phyloP scores from a whole-genome alignment of 1,284 basidiomycete species.

The Microbotryum scabiosae region DNA sequence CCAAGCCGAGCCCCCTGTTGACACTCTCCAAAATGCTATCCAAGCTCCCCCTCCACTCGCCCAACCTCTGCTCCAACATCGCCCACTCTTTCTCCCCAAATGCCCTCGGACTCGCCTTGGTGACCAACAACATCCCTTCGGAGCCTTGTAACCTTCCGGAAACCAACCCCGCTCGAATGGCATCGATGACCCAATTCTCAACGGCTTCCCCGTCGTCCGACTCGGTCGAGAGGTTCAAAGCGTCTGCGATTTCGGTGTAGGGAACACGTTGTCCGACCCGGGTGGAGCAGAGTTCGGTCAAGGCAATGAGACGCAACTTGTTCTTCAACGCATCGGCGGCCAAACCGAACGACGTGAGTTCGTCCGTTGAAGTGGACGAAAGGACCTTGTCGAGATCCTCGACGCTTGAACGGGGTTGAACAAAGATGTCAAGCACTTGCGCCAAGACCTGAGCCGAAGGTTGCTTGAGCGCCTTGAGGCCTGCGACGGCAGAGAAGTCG shows the following conservation, averaged over 20 bases:
- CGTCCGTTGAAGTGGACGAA: constrained; percentile 21
- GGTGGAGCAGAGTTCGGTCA: constrained; percentile 67
- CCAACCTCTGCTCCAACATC: constrained; percentile 64
- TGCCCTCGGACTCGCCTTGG: constrained; percentile 63
- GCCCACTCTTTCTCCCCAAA: constrained; percentile 78
- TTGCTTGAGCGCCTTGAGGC: constrained; percentile 43
- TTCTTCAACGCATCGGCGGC: constrained; percentile 48
- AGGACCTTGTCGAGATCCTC: constrained; percentile 43
- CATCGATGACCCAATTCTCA: constrained; percentile 87
- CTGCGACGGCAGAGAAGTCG: constrained; percentile 69
- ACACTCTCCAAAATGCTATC: constrained; percentile 60
- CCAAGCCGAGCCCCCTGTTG: constrained; percentile 30
- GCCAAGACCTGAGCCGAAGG: constrained; percentile 40
- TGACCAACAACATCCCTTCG: constrained; percentile 63
- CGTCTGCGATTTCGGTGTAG: constrained; percentile 63
- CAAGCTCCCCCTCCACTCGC: constrained; percentile 69
- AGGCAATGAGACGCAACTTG: constrained; percentile 72
- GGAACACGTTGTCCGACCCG: constrained; percentile 66
- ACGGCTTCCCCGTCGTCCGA: constrained; percentile 58
- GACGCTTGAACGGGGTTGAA: constrained; percentile 52
- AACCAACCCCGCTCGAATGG: constrained; percentile 72
- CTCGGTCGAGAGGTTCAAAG: constrained; percentile 53
- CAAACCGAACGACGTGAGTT: constrained; percentile 33
- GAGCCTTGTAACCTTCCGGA: constrained; percentile 80
- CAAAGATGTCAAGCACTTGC: constrained; percentile 64